phyloP scores from a whole-genome alignment of 306 rosid genomes.

The Sindora glabra region DNA sequence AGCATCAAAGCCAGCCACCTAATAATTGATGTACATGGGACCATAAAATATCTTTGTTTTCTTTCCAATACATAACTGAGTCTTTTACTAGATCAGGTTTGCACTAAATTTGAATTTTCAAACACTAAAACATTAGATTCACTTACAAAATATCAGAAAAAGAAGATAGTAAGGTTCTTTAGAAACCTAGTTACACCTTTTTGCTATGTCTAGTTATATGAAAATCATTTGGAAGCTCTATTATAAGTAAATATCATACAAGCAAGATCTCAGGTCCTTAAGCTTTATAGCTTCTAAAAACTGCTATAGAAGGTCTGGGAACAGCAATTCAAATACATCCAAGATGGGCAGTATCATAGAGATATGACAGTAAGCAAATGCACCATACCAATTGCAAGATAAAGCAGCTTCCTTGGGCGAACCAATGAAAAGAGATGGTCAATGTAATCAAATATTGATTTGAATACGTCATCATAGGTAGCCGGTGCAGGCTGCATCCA shows the following conservation, averaged over 20 bases:
- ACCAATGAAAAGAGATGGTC: conserved; percentile 86
- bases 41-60: no score
- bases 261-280: background rate
- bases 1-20: background rate
- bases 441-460: conserved; percentile 68
- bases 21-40: no score
- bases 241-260: no score
- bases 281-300: conserved; percentile 3
- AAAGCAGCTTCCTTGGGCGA: conserved; percentile 94
- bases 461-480: conserved; percentile 76
- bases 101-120: conserved; percentile 2
- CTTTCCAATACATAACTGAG: conserved; percentile 6
- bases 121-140: no score
- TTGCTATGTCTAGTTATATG: no score
- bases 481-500: conserved; percentile 76
- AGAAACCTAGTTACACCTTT: background rate
- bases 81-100: background rate
- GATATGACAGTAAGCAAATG: conserved; percentile 7
- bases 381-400: conserved; percentile 76
- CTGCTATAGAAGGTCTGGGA: background rate
- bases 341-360: background rate
- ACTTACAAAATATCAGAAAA: background rate
- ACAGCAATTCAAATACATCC: background rate
- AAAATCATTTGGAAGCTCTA: no score
- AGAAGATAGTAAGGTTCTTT: background rate